These are phyloP conservation scores for Sanghuangporus sanghuang DNA, from an alignment of 1,284 basidiomycete genomes.

Conservation along the genomic window DNA sequence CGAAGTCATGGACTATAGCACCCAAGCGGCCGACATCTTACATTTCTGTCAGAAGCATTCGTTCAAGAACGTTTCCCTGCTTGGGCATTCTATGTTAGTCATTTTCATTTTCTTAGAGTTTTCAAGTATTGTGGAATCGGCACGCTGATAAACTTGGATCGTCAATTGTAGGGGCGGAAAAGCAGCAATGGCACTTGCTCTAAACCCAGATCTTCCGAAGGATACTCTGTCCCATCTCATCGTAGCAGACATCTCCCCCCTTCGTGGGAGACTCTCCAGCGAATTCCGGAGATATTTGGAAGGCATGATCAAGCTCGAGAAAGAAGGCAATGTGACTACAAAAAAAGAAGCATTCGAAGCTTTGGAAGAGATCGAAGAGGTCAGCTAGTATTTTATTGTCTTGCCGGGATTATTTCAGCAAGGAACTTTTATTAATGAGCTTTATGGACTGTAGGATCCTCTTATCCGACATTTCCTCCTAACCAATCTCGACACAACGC, in stretches of 20 bases:
- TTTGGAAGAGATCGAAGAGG: slow-evolving; percentile 57
- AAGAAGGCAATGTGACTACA: slow-evolving; percentile 40
- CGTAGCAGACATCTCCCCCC: slow-evolving; percentile 78
- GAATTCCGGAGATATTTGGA: slow-evolving; percentile 66
- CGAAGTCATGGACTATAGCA: slow-evolving; percentile 61
- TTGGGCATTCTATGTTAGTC: slow-evolving; percentile 82
- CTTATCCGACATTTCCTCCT: slow-evolving; percentile 73
- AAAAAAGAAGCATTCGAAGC: slow-evolving; percentile 64
- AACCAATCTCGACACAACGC: slow-evolving; percentile 61
- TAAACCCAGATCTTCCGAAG: slow-evolving; percentile 45
- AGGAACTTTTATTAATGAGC: neutral
- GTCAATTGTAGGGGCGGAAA: slow-evolving; percentile 73
- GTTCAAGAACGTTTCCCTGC: slow-evolving; percentile 57
- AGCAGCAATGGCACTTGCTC: slow-evolving; percentile 75
- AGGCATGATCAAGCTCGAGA: slow-evolving; percentile 67
- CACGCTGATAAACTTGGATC: neutral
- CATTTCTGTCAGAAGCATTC: slow-evolving; percentile 49
- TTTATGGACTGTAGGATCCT: slow-evolving; percentile 47
- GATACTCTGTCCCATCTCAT: slow-evolving; percentile 59
- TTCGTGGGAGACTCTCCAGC: slow-evolving; percentile 51
- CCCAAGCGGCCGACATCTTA: slow-evolving; percentile 71
- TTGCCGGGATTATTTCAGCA: neutral
- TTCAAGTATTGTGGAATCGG: neutral
- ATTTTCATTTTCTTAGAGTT: neutral
- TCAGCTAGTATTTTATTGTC: slow-evolving; percentile 21